A percentile compares a stretch with the other conserved stretches of the same genome.
Conservation (phyloP, 2,329 filamentous ascomycete genomes). For the Diaporthe batatas region DNA sequence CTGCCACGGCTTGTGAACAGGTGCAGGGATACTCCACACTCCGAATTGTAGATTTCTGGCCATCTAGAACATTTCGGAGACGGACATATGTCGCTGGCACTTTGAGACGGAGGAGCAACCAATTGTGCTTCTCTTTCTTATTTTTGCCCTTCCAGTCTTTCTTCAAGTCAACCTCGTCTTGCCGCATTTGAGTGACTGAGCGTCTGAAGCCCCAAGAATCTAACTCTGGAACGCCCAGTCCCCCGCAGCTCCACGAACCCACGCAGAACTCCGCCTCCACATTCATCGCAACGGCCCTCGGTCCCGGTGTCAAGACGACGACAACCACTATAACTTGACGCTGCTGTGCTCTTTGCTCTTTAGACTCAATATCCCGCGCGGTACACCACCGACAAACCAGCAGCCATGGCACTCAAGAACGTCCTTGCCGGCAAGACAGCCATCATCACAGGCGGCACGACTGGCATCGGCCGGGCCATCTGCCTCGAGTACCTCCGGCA, state of each 20-base stretch:
- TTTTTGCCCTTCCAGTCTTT: not conserved
- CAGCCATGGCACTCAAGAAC: constrained; percentile 58
- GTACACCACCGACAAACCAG: not conserved
- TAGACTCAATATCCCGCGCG: too few relatives aligned
- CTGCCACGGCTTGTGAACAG: not conserved
- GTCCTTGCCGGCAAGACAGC: constrained; percentile 82
- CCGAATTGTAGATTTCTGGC: constrained; percentile 8
- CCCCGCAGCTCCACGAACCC: constrained; percentile 19
- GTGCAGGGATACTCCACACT: constrained; percentile 34
- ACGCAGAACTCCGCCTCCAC: not conserved
- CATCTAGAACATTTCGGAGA: not conserved
- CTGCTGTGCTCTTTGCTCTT: not conserved
- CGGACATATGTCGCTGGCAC: not conserved
- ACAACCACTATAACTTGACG: not conserved
- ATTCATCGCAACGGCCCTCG: constrained; percentile 1
- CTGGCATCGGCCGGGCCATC: constrained; percentile 89
- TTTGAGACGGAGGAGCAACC: not conserved
- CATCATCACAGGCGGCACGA: constrained; percentile 88
- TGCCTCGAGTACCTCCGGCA: constrained; percentile 83
- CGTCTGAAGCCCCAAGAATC: not conserved
- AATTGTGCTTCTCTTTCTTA: not conserved
- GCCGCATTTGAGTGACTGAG: not conserved
- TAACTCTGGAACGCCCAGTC: not conserved
- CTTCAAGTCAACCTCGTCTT: not conserved
- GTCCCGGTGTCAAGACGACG: not conserved